Evolutionary conservation across 768 basidiomycete species (phyloP).

Genomic region (Cantharellus anzutake): DNA sequence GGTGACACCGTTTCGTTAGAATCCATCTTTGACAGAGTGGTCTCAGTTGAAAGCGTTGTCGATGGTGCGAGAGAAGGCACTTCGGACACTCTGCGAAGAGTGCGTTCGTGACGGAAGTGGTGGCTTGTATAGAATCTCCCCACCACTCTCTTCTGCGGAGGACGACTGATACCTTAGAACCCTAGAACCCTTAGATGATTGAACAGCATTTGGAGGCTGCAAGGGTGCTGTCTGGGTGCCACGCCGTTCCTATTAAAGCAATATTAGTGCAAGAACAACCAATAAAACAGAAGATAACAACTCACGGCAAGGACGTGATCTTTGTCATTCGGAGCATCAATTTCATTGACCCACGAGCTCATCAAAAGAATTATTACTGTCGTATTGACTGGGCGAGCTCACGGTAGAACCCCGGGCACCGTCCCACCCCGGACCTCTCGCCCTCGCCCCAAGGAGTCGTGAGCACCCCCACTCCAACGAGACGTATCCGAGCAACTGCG

Average conservation of each 20-base stretch:
- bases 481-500: slow-evolving; percentile 61
- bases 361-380: slow-evolving; percentile 58
- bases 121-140: slow-evolving; percentile 54
- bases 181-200: background rate
- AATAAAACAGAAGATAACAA: background rate
- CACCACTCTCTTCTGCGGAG: slow-evolving; percentile 66
- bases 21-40: background rate
- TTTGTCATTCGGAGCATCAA: background rate
- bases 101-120: background rate
- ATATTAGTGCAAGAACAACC: too few relatives aligned
- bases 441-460: slow-evolving; percentile 66
- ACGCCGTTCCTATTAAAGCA: background rate
- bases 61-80: background rate
- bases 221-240: background rate
- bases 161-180: slow-evolving; percentile 26
- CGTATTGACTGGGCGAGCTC: slow-evolving; percentile 13
- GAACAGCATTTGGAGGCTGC: background rate
- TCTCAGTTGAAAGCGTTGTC: background rate
- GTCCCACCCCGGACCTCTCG: background rate
- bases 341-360: slow-evolving; percentile 57
- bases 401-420: background rate
- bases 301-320: background rate
- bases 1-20: background rate
- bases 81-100: background rate
- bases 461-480: slow-evolving; percentile 90